Evolutionary conservation across 2,329 filamentous ascomycete genomes (phyloP).

Genomic region (Lachnellula suecica): DNA sequence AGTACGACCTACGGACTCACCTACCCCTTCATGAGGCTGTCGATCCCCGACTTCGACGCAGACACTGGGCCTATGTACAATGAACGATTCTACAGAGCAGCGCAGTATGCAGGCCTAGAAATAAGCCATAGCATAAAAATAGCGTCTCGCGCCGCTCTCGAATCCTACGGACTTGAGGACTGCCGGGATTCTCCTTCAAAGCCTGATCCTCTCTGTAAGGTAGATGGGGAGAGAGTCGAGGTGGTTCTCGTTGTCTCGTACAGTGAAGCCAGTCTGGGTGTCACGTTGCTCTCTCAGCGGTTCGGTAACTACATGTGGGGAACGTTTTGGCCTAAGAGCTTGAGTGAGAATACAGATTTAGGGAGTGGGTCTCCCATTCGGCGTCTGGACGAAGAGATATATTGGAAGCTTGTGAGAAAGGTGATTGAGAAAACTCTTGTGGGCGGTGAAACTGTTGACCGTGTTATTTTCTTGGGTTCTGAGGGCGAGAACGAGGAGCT

Average conservation of each 20-base stretch:
- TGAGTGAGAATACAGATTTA: background rate
- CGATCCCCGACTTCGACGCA: background rate
- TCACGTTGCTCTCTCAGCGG: background rate
- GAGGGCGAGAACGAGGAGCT: background rate
- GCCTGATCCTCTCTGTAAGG: no score
- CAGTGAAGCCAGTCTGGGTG: background rate
- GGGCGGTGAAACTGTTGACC: background rate
- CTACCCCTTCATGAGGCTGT: background rate
- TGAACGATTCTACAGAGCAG: background rate
- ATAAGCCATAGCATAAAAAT: background rate
- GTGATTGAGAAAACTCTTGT: background rate
- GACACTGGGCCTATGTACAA: background rate
- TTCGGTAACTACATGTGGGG: background rate
- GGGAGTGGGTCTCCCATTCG: background rate
- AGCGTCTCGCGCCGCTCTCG: background rate
- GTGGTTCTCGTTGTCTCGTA: background rate
- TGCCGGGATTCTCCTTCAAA: no score
- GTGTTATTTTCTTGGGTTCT: background rate
- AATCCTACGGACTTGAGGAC: background rate
- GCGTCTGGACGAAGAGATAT: background rate
- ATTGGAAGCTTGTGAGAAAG: background rate
- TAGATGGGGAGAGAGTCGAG: background rate
- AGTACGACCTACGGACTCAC: background rate
- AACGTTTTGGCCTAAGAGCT: background rate
- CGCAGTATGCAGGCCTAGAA: background rate